Percentiles rank a stretch among this genome's conserved stretches.
Evolutionary conservation across 345 rosid genomes (phyloP).

Genomic region (Eucalyptus fibrosa): DNA sequence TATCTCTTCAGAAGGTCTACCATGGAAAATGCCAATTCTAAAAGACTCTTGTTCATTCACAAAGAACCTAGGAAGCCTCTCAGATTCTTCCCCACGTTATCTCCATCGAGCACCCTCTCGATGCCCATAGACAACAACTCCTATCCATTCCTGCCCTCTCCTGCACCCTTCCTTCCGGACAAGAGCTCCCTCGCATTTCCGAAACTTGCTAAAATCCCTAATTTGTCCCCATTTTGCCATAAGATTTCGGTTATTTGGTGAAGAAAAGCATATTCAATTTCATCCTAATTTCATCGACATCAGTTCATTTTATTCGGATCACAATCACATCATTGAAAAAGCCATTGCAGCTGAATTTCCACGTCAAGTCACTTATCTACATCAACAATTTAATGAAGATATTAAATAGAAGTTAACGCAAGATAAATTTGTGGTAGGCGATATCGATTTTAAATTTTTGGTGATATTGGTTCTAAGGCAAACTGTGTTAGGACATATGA

Average conservation of each 20-base stretch:
- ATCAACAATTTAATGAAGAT: neutral
- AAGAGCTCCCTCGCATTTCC: neutral
- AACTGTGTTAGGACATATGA: fast-evolving
- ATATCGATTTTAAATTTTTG: fast-evolving
- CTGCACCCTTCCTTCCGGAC: neutral
- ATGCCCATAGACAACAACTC: neutral
- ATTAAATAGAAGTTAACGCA: neutral
- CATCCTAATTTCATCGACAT: neutral
- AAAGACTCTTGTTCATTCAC: neutral
- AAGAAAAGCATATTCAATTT: neutral
- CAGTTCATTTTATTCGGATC: neutral
- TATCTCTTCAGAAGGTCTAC: neutral
- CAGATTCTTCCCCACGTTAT: too few relatives aligned
- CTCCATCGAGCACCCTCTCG: too few relatives aligned
- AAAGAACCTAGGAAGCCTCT: too few relatives aligned
- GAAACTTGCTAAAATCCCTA: neutral
- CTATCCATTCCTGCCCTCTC: neutral
- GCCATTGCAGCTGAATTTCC: neutral
- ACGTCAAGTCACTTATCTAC: neutral
- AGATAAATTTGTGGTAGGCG: fast-evolving
- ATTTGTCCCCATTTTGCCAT: neutral
- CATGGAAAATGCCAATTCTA: neutral
- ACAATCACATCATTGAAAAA: neutral
- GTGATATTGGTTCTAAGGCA: fast-evolving
- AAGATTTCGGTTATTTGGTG: neutral